Conservation (phyloP, 2,329 filamentous ascomycete genomes). For the Pyricularia sp. region DNA sequence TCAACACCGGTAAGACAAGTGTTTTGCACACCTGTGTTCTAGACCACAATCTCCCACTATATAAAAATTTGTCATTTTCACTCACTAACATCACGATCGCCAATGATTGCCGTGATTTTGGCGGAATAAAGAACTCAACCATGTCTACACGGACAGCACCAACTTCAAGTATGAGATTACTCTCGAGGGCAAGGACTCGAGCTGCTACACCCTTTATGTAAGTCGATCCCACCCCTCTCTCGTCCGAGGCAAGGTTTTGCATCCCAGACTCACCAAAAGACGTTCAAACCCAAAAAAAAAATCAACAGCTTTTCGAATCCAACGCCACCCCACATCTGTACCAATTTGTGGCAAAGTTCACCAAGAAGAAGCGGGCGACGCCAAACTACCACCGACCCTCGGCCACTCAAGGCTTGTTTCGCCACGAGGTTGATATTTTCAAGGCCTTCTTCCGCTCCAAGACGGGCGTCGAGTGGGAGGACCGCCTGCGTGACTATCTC, state of each 20-base stretch:
- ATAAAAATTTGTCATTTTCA: not conserved
- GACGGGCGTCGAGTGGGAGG: slow-evolving; percentile 51
- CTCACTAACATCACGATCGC: not conserved
- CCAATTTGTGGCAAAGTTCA: slow-evolving; percentile 45
- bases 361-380: slow-evolving; percentile 27
- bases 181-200: not conserved
- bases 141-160: slow-evolving; percentile 6
- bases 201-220: not conserved
- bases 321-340: slow-evolving; percentile 50
- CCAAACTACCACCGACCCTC: slow-evolving; percentile 28
- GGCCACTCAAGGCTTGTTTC: slow-evolving; percentile 26
- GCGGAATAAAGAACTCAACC: not conserved
- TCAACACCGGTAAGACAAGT: slow-evolving; percentile 36
- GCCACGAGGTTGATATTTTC: slow-evolving; percentile 39
- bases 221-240: not conserved
- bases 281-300: slow-evolving; percentile 3
- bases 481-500: slow-evolving; percentile 22
- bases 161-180: not conserved
- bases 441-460: slow-evolving; percentile 46
- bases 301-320: slow-evolving; percentile 58
- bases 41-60: not conserved
- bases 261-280: slow-evolving; percentile 6
- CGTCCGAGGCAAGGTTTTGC: too few relatives aligned
- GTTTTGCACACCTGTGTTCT: not conserved
- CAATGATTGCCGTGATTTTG: not conserved